phyloP scores from a whole-genome alignment of 176 grass and related monocot genomes.

The Oryza glaberrima region DNA sequence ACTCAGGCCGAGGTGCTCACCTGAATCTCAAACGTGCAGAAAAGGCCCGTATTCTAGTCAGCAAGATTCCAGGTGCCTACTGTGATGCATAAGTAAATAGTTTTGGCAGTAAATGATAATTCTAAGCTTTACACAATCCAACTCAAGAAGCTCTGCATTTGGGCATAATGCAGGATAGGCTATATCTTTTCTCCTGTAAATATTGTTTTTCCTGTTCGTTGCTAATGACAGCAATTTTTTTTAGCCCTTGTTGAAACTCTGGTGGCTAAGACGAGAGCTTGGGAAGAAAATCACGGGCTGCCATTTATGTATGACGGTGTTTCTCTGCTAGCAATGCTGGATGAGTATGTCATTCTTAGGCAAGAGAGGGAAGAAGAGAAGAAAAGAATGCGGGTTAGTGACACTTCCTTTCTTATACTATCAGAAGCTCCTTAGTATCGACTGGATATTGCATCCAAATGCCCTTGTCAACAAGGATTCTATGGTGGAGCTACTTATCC shows the following conservation, averaged over 20 bases:
- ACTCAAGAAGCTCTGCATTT: background rate
- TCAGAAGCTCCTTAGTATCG: background rate
- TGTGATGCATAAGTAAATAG: background rate
- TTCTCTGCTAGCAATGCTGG: slow-evolving; percentile 78
- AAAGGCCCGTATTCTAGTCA: slow-evolving; percentile 82
- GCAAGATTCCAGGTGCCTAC: slow-evolving; percentile 74
- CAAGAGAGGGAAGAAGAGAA: slow-evolving; percentile 87
- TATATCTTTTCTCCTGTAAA: slow-evolving; percentile 3
- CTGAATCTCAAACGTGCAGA: slow-evolving; percentile 78
- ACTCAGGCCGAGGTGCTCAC: slow-evolving; percentile 74
- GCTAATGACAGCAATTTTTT: slow-evolving; percentile 41
- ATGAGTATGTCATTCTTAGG: slow-evolving; percentile 80
- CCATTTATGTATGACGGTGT: slow-evolving; percentile 76
- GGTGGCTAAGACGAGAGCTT: slow-evolving; percentile 65
- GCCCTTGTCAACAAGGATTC: background rate
- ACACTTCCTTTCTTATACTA: background rate
- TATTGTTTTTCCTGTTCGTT: slow-evolving; percentile 8
- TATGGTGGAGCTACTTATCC: background rate
- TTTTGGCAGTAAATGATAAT: slow-evolving; percentile 6
- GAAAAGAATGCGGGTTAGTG: slow-evolving; percentile 63
- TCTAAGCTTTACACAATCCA: background rate
- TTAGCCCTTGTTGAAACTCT: slow-evolving; percentile 80
- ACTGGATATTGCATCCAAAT: background rate
- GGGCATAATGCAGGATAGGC: background rate
- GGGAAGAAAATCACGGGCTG: slow-evolving; percentile 68